Evolutionary conservation across 2,329 filamentous ascomycete genomes (phyloP).

Genomic region (Clonostachys byssicola): DNA sequence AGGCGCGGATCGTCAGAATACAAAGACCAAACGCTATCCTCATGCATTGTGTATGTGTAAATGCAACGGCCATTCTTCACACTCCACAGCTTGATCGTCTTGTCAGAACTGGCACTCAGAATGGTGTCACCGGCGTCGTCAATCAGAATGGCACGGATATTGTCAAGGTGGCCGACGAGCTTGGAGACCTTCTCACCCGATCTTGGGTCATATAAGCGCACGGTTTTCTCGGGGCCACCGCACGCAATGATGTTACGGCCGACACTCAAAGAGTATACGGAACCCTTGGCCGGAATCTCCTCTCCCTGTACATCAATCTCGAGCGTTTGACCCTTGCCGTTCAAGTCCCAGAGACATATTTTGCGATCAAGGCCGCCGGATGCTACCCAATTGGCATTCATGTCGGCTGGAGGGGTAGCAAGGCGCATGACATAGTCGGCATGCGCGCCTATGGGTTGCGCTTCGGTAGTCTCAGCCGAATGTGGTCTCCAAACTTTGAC

Average conservation of each 20-base stretch:
- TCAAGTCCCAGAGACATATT: conserved; percentile 90
- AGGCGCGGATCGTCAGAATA: conserved; percentile 85
- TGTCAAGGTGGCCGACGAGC: conserved; percentile 94
- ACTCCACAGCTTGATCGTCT: conserved; percentile 98
- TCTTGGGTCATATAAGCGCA: conserved; percentile 86
- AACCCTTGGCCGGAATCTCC: conserved; percentile 84
- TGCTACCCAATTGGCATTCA: conserved; percentile 77
- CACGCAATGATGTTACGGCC: conserved; percentile 81
- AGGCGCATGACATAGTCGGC: conserved; percentile 96
- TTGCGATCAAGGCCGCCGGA: conserved; percentile 91
- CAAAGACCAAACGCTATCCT: conserved; percentile 94
- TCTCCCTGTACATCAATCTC: conserved; percentile 84
- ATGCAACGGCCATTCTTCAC: conserved; percentile 92
- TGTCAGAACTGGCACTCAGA: conserved; percentile 90
- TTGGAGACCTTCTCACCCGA: conserved; percentile 90
- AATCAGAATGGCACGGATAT: conserved; percentile 85
- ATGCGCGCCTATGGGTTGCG: conserved; percentile 81
- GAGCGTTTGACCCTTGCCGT: conserved; percentile 78
- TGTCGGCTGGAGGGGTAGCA: conserved; percentile 62
- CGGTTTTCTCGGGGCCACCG: conserved; percentile 89
- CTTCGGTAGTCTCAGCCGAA: conserved; percentile 43
- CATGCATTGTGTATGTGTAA: conserved; percentile 98
- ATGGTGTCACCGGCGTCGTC: conserved; percentile 87
- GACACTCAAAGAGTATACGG: conserved; percentile 84
- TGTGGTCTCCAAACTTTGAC: conserved; percentile 89